These are phyloP conservation scores for Penstemon newberryi DNA, from an alignment of 257 asterid genomes.

Conservation along the genomic window DNA sequence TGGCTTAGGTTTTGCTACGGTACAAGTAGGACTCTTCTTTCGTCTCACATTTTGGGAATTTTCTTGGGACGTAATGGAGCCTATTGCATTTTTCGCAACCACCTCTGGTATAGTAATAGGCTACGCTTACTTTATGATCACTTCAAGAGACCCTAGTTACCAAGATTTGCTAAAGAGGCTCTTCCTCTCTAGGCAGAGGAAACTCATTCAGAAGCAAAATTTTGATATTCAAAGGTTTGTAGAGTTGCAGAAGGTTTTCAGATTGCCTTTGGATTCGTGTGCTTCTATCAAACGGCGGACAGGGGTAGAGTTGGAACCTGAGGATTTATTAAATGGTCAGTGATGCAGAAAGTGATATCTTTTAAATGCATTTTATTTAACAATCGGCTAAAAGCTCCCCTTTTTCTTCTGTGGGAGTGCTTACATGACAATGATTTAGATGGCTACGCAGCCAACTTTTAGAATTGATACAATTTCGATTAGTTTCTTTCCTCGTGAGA, in stretches of 20 bases:
- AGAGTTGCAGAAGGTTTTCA: slow-evolving; percentile 43
- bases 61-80: slow-evolving; percentile 85
- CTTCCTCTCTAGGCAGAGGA: slow-evolving; percentile 54
- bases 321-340: slow-evolving; percentile 39
- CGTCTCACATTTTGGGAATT: slow-evolving; percentile 74
- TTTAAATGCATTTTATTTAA: neutral
- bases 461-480: neutral
- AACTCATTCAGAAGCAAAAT: slow-evolving; percentile 43
- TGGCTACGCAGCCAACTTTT: slow-evolving; percentile 6
- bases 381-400: slow-evolving; percentile 17
- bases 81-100: slow-evolving; percentile 57
- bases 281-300: slow-evolving; percentile 34
- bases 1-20: slow-evolving; percentile 47
- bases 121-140: slow-evolving; percentile 57
- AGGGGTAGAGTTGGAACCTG: slow-evolving; percentile 39
- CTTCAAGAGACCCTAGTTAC: slow-evolving; percentile 59
- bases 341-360: slow-evolving; percentile 6
- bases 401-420: neutral
- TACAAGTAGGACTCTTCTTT: slow-evolving; percentile 53
- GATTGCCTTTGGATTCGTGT: slow-evolving; percentile 23
- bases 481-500: neutral
- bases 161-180: slow-evolving; percentile 64
- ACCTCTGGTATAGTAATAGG: slow-evolving; percentile 47
- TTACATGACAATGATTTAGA: neutral
- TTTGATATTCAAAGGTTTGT: slow-evolving; percentile 50